Base-by-base conservation (phyloP, 192 early-diverging fungal genomes). In the Gaertneriomyces sp. region DNA sequence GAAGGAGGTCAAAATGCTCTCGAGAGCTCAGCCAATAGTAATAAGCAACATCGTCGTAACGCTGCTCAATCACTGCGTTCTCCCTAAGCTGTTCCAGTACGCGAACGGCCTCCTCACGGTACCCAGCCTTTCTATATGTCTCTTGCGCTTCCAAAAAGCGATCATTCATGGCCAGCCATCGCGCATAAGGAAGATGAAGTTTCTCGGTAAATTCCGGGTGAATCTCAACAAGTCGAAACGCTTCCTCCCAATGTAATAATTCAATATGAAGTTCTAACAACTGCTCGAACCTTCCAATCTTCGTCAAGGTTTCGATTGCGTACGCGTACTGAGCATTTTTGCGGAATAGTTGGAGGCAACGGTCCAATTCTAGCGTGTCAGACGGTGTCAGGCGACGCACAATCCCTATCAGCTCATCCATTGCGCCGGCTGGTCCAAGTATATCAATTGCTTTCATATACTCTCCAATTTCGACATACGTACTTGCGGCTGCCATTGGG, bases 401-500 rank as follows among this genome's bases (percentile, higher is more conserved):
- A 25, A 86, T 68, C 55, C 78, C 78, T 16, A 85, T 81, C 9
- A 86, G 68, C 42, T 71, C 60, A 59, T 86, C 84, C 12, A 82
- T 58, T 42, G 66, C 75, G 25, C 82, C 82, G 25, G 64, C 60
- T 11, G 76, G 73, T 10, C 82, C 81, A 4, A 86, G 66, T 43
- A 86, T 73, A 46, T 85, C 70, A 47, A 85, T 79, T 4, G 84
- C 84, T 47, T 81, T 75, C 25, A 69, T 50, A 55, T 73, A 82
- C 38, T 84, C 80, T 17, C 82, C 82, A n/a, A 83, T 78, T 72
- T 86, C 70, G 8, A 76, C 69, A 68, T 84, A 86, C 5, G 84
- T 86, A 7, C 45, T 60, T 6, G 84, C 84, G 7, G 84, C 84
- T 6, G 79, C 79, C 7, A 85, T 60, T n/a, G 76, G 66, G 47